Evolutionary conservation across 345 rosid species (phyloP).

Genomic region (Populus alba): DNA sequence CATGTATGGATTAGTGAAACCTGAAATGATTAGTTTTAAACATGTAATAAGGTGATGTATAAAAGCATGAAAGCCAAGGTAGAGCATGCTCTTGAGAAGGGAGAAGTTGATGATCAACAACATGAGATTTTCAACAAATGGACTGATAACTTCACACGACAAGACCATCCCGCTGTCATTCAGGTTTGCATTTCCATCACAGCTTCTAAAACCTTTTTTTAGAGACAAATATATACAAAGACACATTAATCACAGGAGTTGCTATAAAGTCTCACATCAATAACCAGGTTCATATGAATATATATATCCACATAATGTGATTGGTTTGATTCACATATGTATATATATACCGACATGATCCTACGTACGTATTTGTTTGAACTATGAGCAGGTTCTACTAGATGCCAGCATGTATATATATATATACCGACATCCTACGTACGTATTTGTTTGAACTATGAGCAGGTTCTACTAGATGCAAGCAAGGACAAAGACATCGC

Average conservation of each 20-base stretch:
- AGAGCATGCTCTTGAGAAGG: slow-evolving; percentile 18
- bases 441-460: neutral
- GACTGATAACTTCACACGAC: slow-evolving; percentile 46
- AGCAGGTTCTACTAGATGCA: slow-evolving; percentile 48
- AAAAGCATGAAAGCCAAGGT: slow-evolving; percentile 17
- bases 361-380: neutral
- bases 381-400: slow-evolving; percentile 37
- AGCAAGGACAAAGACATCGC: slow-evolving; percentile 37
- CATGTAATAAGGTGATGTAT: slow-evolving; percentile 6
- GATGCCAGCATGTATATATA: slow-evolving; percentile 29
- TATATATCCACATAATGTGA: too few relatives aligned
- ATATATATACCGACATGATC: too few relatives aligned
- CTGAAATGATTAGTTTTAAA: too few relatives aligned
- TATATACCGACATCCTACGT: too few relatives aligned
- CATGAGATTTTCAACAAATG: slow-evolving; percentile 24
- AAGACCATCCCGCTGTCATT: slow-evolving; percentile 60
- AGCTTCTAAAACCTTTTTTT: too few relatives aligned
- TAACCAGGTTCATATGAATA: too few relatives aligned
- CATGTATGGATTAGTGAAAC: too few relatives aligned
- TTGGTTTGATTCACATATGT: too few relatives aligned
- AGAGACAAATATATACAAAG: too few relatives aligned
- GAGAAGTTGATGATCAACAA: slow-evolving; percentile 10
- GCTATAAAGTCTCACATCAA: too few relatives aligned
- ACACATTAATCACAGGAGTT: too few relatives aligned
- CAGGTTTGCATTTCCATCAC: slow-evolving; percentile 29